Evolutionary conservation across 768 basidiomycete species (phyloP).

Genomic region (Lentinula detonsa): DNA sequence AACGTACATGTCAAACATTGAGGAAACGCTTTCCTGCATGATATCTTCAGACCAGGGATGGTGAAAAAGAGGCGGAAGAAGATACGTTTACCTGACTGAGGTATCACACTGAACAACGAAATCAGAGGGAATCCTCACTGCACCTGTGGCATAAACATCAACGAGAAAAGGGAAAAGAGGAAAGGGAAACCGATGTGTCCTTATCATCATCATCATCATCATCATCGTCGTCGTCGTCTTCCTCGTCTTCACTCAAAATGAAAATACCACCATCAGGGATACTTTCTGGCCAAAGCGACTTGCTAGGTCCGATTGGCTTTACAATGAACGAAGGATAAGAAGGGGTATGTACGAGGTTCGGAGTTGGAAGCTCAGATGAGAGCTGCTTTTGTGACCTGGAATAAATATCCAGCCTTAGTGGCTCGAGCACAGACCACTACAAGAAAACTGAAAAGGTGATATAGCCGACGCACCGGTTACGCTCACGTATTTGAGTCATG

Average conservation of each 20-base stretch:
- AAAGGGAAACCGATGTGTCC: neutral
- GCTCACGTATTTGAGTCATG: conserved; percentile 39
- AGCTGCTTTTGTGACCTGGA: neutral
- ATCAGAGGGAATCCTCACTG: neutral
- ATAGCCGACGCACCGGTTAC: conserved; percentile 42
- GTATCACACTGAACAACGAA: neutral
- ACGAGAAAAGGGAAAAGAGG: conserved; percentile 1
- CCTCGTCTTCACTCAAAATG: conserved; percentile 47
- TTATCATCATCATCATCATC: conserved; percentile 3
- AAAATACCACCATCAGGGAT: conserved; percentile 35
- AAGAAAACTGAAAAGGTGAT: conserved; percentile 1
- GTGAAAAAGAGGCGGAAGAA: neutral
- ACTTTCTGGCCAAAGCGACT: conserved; percentile 40
- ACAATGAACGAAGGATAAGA: conserved; percentile 4
- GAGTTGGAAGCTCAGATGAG: neutral
- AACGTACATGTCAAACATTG: neutral
- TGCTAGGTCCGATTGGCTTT: conserved; percentile 10
- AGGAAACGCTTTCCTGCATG: neutral
- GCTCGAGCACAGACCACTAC: conserved; percentile 3
- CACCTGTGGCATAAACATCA: neutral
- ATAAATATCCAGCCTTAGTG: conserved; percentile 7
- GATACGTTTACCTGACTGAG: neutral
- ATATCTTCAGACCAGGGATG: neutral
- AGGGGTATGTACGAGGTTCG: neutral
- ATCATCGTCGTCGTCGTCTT: conserved; percentile 17